A percentile compares a stretch with the other conserved stretches of the same genome.
Evolutionary conservation across 2,329 filamentous ascomycete species (phyloP).

Genomic region (Colletotrichum sp.): DNA sequence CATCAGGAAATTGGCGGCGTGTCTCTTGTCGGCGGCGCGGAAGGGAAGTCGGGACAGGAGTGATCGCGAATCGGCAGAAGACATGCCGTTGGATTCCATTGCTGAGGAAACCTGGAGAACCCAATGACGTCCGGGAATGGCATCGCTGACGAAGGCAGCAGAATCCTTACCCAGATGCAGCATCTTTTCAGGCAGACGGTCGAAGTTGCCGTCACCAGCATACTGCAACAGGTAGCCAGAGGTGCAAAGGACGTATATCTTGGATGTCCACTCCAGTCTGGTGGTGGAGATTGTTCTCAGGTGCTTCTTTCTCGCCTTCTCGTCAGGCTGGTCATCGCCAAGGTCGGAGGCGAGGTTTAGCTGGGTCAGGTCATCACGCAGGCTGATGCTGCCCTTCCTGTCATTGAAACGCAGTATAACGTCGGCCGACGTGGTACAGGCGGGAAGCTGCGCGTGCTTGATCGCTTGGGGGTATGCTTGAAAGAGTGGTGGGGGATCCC

Average conservation of each 20-base stretch:
- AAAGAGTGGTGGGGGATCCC: conserved; percentile 79
- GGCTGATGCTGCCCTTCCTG: conserved; percentile 47
- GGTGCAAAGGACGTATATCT: conserved; percentile 74
- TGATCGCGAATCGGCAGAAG: conserved; percentile 59
- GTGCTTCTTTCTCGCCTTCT: conserved; percentile 52
- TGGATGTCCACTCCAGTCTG: conserved; percentile 70
- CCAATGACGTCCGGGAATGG: conserved; percentile 81
- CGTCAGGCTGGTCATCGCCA: conserved; percentile 29
- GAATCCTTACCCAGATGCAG: conserved; percentile 76
- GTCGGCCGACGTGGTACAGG: conserved; percentile 72
- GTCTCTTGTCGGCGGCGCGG: conserved; percentile 59
- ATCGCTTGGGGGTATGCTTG: conserved; percentile 86
- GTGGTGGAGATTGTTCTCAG: conserved; percentile 46
- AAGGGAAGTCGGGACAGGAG: conserved; percentile 70
- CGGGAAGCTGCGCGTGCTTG: conserved; percentile 73
- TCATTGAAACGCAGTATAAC: conserved; percentile 67
- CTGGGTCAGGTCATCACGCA: conserved; percentile 36
- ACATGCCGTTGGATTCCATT: conserved; percentile 62
- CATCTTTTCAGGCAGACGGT: conserved; percentile 76
- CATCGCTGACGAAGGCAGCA: conserved; percentile 79
- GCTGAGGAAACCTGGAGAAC: conserved; percentile 77
- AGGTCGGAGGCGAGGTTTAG: conserved; percentile 23
- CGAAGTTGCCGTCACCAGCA: conserved; percentile 69
- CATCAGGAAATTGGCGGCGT: conserved; percentile 70
- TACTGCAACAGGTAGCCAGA: conserved; percentile 80